Base-by-base conservation (phyloP, 148 eudicot genomes). In the Linanthus parryae region DNA sequence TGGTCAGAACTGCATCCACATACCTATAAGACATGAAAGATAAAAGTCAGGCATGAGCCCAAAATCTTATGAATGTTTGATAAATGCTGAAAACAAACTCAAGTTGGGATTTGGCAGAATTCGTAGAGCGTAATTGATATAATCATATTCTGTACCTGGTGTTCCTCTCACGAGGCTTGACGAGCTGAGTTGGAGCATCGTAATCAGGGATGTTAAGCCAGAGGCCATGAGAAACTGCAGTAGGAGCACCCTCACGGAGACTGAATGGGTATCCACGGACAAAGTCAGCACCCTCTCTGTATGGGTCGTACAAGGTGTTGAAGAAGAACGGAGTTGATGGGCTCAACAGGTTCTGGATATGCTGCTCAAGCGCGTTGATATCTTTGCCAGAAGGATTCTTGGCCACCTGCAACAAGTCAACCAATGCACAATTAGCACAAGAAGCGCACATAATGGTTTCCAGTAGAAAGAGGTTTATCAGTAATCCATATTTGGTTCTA, bases 241-340 rank as follows among this genome's bases (percentile, higher is more conserved):
- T 49, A 6, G 54, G 54, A 10, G 30, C 54, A 49, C 54, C 54
- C 37, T 49, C 54, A 27, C 54, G 54, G 13, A 49, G 54, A 49
- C 54, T 49, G 23, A 49, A 49, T 49, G 54, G 54, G 54, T 49
- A 49, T 49, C 54, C 54, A 29, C 54, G 54, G 30, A 49, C 54
- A 49, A 49, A 49, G 37, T 28, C 54, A 17, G 54, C 54, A 8
- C 54, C 54, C 1, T 49, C 54, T 29, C 54, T 49, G 54, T 27
- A 49, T 2, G 37, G 54, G 17, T 30, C 54, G 19, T 49, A 49
- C 54, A 49, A 49, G 16, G 54, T 49, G 21, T 49, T 49, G 54
- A 49, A 49, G 37, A 49, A 49, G 23, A 49, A 49, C 19, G 54
- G 54, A 0, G 54, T 49, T 8, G 37, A 49, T 49, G 54, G 54